These are phyloP conservation scores for Chlorella variabilis DNA, from an alignment of 163 green algal species.

Conservation along the genomic window DNA sequence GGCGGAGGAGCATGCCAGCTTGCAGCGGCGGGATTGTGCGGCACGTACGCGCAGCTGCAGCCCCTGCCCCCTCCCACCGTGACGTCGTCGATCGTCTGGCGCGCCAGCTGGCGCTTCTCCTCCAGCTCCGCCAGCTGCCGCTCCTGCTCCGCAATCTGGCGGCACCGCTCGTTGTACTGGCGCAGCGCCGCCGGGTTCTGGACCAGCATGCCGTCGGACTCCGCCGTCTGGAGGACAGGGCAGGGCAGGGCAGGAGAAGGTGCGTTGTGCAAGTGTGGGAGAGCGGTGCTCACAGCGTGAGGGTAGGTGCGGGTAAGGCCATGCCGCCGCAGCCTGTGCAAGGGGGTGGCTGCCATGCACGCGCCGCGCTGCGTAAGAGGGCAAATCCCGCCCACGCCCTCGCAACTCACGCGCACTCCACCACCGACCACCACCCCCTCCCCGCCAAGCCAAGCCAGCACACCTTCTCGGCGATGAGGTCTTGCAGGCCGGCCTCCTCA, in stretches of 20 bases:
- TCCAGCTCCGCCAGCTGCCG: slow-evolving; percentile 42
- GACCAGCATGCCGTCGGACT: slow-evolving; percentile 44
- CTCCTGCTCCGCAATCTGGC: slow-evolving; percentile 5
- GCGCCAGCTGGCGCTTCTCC: slow-evolving; percentile 41
- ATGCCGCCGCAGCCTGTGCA: too few relatives aligned
- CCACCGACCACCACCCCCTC: too few relatives aligned
- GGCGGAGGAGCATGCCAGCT: too few relatives aligned
- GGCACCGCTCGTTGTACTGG: slow-evolving; percentile 41
- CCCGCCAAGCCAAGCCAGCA: too few relatives aligned
- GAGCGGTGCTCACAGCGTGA: too few relatives aligned
- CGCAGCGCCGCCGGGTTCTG: slow-evolving; percentile 46
- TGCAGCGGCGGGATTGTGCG: too few relatives aligned
- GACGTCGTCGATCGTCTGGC: slow-evolving; percentile 3
- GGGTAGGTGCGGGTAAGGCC: too few relatives aligned
- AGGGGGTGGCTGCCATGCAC: too few relatives aligned
- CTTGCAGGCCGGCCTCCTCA: background rate
- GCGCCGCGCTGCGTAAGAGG: too few relatives aligned
- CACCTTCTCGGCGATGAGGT: slow-evolving; percentile 9
- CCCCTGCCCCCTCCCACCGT: slow-evolving; percentile 3
- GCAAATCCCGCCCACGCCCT: background rate
- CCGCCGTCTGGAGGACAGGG: background rate
- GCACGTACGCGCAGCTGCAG: too few relatives aligned
- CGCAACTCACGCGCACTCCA: too few relatives aligned
- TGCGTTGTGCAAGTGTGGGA: background rate
- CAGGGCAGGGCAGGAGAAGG: background rate